Base-by-base conservation (phyloP, 2,329 filamentous ascomycete genomes). In the Sordariomycetes sp. region DNA sequence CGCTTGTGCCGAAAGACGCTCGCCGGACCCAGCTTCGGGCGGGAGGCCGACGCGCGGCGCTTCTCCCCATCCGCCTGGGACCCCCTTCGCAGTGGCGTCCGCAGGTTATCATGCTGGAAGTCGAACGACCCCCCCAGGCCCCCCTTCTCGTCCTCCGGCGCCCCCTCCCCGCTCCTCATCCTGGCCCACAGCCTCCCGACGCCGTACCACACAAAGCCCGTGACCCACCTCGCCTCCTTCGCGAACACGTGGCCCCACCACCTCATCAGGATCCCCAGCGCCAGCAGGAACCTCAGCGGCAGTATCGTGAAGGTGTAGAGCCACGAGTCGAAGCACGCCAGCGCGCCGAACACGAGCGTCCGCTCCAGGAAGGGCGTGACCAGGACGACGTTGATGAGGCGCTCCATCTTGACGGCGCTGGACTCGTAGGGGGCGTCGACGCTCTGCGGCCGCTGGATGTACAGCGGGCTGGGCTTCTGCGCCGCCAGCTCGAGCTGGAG, bases 271-370 rank as follows among this genome's bases (percentile, higher is more conserved):
- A 97, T 85, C 22, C 83, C 83, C 0, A 93, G 66, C 1, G 94
- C 93, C 60, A 92, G 88, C 58, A 88, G 70, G 65, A 99, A 97
- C 2, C 94, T 83, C 60, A 99, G 79, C 0, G 94, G 94, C 0
- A 99, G 76, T 52, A 99, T 96, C 0, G 94, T 99, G 65, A 99
- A 95, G 0, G 90, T 95, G 72, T 97, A 94, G 1, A 99, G 81
- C 91, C 93, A 99, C 1, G 93, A 89, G 69, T 99, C 94, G 6
- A 99, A 77, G 71, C 94, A 99, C 7, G 93, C 92, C 37, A 97
- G 73, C 0, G 89, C 86, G 7, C 94, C 94, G 72, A 99, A 97
- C 60, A 86, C 84, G 6, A 99, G 79, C 0, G 92, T 87, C 53
- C 87, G 82, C 72, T 99, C 94, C 5, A 99, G 78, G 61, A 88